phyloP scores from a whole-genome alignment of 2,329 filamentous ascomycete genomes.

The Alternaria conjuncta region DNA sequence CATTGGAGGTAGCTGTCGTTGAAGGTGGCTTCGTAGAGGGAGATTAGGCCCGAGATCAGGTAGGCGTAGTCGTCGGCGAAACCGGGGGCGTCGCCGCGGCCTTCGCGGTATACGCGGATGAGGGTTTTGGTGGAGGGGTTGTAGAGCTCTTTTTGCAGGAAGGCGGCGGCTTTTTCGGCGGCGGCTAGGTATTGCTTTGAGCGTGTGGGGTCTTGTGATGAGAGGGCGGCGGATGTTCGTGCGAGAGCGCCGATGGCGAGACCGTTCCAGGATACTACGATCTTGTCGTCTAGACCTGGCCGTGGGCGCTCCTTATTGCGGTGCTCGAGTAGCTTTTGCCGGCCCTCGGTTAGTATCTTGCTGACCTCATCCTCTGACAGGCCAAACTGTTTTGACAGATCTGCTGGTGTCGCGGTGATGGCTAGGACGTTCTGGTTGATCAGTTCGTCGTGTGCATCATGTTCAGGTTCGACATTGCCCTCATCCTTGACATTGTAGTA shows the following conservation, averaged over 20 bases:
- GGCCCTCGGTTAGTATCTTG: slow-evolving; percentile 70
- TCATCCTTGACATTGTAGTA: slow-evolving; percentile 85
- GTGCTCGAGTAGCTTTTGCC: slow-evolving; percentile 71
- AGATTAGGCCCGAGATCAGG: slow-evolving; percentile 79
- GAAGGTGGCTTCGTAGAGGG: slow-evolving; percentile 83
- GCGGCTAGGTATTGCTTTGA: slow-evolving; percentile 67
- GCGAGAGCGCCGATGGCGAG: slow-evolving; percentile 85
- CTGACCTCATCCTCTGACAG: slow-evolving; percentile 72
- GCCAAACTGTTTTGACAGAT: slow-evolving; percentile 77
- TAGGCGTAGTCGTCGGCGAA: slow-evolving; percentile 98
- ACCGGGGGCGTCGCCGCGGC: slow-evolving; percentile 68
- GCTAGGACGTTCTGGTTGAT: slow-evolving; percentile 90
- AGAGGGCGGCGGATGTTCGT: slow-evolving; percentile 73
- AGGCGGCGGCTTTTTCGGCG: slow-evolving; percentile 72
- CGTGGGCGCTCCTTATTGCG: slow-evolving; percentile 75
- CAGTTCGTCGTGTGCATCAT: slow-evolving; percentile 92
- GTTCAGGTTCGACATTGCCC: slow-evolving; percentile 81
- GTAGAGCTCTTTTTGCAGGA: slow-evolving; percentile 78
- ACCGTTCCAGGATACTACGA: slow-evolving; percentile 87
- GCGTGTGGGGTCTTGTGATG: slow-evolving; percentile 62
- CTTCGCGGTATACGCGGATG: slow-evolving; percentile 75
- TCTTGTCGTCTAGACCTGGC: slow-evolving; percentile 85
- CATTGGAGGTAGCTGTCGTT: slow-evolving; percentile 78
- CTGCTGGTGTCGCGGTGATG: slow-evolving; percentile 69
- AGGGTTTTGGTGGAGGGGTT: slow-evolving; percentile 67